Evolutionary conservation across 2,329 filamentous ascomycete genomes (phyloP), one percentile per base, ranked within the genome.

Genomic region (Aspergillus udagawae): DNA sequence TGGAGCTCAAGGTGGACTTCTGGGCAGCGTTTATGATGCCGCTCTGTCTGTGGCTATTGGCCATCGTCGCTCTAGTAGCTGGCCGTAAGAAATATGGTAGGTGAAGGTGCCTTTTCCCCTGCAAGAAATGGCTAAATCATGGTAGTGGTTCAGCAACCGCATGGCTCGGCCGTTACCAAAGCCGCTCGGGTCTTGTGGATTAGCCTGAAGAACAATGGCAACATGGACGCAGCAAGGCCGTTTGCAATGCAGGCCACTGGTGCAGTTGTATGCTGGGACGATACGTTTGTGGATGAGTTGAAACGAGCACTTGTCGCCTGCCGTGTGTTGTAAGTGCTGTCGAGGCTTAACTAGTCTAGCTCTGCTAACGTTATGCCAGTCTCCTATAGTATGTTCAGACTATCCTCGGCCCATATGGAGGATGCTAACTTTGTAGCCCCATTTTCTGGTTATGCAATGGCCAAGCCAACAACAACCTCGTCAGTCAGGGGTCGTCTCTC

Each of bases 11-110:
- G 27, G 47, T 55, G 1, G 53, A 42, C 38, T 55, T 55, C 25
- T 55, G 53, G 53, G 53, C 53, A 12, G 53, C 53, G 1, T 55
- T 55, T 35, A 35, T 55, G 47, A 20, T 51, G 4, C 53, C 53
- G 4, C 42, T 51, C 17, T 51, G 45, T 7, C 49, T 55, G n/a
- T 55, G 53, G 53, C 9, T 41, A 12, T 17, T 55, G 32, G 53
- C 53, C 6, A 51, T 55, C 6, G 5, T 45, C 1, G 53, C 53
- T 1, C 35, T 55, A 5, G 20, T 51, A 10, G 45, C 17, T 20
- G 53, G 48, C 10, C 49, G 28, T 10, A 27, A 20, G 49, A 51
- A n/a, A 51, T 51, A 51, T 32, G n/a, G 49, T 51, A 51, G 2
- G n/a, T 14, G 3, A 20, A 2, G 10, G 27, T 28, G 5, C 10